Conservation (phyloP, 75 land plant genomes). For the Cunninghamia lanceolata region DNA sequence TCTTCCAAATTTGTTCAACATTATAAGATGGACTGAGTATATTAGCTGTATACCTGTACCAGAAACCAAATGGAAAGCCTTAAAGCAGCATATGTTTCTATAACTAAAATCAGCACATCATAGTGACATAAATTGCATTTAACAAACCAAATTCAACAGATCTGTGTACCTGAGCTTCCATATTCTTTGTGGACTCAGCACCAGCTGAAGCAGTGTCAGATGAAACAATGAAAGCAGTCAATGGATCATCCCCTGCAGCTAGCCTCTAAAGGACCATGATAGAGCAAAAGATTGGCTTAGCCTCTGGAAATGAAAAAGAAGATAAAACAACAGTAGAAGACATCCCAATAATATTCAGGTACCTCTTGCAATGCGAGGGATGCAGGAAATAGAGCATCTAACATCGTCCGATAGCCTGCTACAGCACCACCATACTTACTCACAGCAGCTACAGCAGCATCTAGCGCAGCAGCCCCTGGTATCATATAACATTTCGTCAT, state of each 20-base stretch:
- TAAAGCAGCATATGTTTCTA: neutral
- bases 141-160: neutral
- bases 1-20: neutral
- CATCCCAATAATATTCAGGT: neutral
- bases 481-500: neutral
- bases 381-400: conserved; percentile 96
- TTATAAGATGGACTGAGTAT: neutral
- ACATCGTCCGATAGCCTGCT: conserved; percentile 85
- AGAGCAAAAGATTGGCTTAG: conserved; percentile 1
- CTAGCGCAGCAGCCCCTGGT: conserved; percentile 83
- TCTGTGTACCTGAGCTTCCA: conserved; percentile 80
- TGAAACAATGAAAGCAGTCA: conserved; percentile 69
- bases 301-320: neutral
- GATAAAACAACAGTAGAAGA: neutral
- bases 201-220: conserved; percentile 77
- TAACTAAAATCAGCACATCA: neutral
- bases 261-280: conserved; percentile 46
- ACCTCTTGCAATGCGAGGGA: conserved; percentile 65
- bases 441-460: conserved; percentile 84
- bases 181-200: conserved; percentile 83
- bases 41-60: neutral
- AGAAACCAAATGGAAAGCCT: neutral
- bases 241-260: conserved; percentile 69
- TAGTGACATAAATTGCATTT: neutral
- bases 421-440: conserved; percentile 95